A percentile compares a stretch with the other conserved stretches of the same genome.
phyloP scores from a whole-genome alignment of 192 early-diverging fungal species.

The Backusella liffmaniae region DNA sequence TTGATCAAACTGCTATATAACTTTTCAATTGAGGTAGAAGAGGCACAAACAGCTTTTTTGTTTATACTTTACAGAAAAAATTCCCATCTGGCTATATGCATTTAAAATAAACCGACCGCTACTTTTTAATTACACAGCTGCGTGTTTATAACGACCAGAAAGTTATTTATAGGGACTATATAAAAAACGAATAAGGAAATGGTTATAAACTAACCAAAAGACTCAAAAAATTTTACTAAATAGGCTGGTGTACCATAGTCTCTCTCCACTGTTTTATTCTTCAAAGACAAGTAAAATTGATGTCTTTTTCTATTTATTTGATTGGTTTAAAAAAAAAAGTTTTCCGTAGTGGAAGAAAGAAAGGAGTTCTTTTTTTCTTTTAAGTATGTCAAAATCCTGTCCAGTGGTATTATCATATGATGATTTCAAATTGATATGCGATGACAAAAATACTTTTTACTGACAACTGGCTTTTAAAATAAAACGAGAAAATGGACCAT shows the following conservation, averaged over 20 bases:
- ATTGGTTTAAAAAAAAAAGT: background rate
- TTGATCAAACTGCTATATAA: too few relatives aligned
- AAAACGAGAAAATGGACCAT: background rate
- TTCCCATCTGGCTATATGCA: background rate
- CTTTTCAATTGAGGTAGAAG: too few relatives aligned
- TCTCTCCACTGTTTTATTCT: background rate
- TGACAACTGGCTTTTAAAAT: conserved; percentile 3
- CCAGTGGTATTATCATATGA: background rate
- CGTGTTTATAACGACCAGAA: background rate
- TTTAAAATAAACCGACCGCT: background rate
- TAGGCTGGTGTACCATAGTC: background rate
- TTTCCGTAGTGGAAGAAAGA: background rate
- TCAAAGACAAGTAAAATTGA: background rate
- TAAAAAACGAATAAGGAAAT: background rate
- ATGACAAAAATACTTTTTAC: background rate
- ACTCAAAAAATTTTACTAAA: too few relatives aligned
- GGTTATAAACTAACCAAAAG: background rate
- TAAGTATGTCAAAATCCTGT: too few relatives aligned
- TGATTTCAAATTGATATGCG: background rate
- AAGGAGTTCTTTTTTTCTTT: background rate
- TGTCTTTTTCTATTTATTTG: background rate
- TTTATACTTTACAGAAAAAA: background rate
- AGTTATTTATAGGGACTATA: background rate
- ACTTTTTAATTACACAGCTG: background rate
- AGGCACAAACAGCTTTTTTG: background rate